phyloP scores from a whole-genome alignment of 176 grass and related monocot species.

The Zoysia japonica region DNA sequence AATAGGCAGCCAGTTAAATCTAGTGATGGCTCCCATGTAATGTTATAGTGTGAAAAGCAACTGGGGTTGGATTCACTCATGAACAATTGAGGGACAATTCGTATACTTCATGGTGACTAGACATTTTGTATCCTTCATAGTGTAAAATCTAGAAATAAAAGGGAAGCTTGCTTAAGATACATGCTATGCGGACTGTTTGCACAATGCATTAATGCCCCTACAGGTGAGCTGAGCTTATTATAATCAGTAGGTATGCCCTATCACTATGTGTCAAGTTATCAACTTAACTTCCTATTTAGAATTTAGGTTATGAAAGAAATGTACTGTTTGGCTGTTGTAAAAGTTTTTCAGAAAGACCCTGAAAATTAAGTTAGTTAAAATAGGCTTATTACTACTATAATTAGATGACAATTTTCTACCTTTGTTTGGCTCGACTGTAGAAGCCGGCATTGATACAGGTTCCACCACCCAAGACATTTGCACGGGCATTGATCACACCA shows the following conservation, averaged over 20 bases:
- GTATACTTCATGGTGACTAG: background rate
- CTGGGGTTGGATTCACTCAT: background rate
- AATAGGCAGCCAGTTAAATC: background rate
- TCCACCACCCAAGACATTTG: conserved; percentile 79
- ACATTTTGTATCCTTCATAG: background rate
- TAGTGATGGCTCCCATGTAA: conserved; percentile 2
- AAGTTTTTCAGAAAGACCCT: conserved; percentile 19
- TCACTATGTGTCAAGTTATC: background rate
- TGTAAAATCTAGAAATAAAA: background rate
- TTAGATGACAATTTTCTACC: conserved; percentile 45
- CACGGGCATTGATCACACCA: conserved; percentile 86
- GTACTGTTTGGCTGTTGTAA: background rate
- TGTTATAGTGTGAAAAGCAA: conserved; percentile 25
- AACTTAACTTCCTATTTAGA: conserved; percentile 16
- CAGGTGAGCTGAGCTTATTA: background rate
- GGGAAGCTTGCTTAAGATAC: background rate
- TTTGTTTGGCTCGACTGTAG: conserved; percentile 76
- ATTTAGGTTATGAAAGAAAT: conserved; percentile 10
- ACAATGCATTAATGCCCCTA: conserved; percentile 34
- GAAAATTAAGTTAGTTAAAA: conserved; percentile 7
- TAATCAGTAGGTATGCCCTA: background rate
- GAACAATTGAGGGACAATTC: background rate
- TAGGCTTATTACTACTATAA: background rate
- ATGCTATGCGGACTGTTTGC: background rate
- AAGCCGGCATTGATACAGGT: conserved; percentile 93